phyloP scores from a whole-genome alignment of 2,329 filamentous ascomycete species.

The Raffaelea arxii region DNA sequence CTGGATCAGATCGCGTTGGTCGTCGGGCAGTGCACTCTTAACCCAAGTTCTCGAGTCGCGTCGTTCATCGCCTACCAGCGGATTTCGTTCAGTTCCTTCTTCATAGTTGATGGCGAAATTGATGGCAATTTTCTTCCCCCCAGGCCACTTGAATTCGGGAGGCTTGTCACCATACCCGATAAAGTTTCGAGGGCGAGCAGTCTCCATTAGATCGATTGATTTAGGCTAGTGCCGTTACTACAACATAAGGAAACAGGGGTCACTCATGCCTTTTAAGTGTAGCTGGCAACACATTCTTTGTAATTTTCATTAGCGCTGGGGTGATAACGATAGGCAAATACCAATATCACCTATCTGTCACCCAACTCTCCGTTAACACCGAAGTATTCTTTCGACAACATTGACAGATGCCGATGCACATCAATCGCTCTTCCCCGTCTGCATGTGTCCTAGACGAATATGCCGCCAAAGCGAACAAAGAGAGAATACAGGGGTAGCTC shows the following conservation, averaged over 20 bases:
- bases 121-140: slow-evolving; percentile 6
- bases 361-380: too few species aligned
- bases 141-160: slow-evolving; percentile 4
- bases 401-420: too few species aligned
- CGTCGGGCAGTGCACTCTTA: slow-evolving; percentile 2
- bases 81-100: slow-evolving; percentile 7
- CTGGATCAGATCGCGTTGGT: slow-evolving; percentile 7
- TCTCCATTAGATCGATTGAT: too few species aligned
- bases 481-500: slow-evolving; percentile 5
- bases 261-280: too few species aligned
- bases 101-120: slow-evolving; percentile 9
- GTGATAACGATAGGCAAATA: too few species aligned
- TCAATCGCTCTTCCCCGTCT: too few species aligned
- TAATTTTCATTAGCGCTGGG: too few species aligned
- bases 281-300: too few species aligned
- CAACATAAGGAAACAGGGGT: too few species aligned
- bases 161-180: slow-evolving; percentile 1
- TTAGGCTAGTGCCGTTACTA: too few species aligned
- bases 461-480: background rate
- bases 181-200: slow-evolving; percentile 5
- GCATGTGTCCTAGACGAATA: background rate
- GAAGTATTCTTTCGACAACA: too few species aligned
- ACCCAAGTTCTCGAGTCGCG: slow-evolving; percentile 8
- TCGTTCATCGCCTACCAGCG: slow-evolving; percentile 2
- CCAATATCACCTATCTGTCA: too few species aligned